A percentile compares a stretch with the other conserved stretches of the same genome.
Evolutionary conservation across 768 basidiomycete species (phyloP).

Genomic region (Inosperma sp.): DNA sequence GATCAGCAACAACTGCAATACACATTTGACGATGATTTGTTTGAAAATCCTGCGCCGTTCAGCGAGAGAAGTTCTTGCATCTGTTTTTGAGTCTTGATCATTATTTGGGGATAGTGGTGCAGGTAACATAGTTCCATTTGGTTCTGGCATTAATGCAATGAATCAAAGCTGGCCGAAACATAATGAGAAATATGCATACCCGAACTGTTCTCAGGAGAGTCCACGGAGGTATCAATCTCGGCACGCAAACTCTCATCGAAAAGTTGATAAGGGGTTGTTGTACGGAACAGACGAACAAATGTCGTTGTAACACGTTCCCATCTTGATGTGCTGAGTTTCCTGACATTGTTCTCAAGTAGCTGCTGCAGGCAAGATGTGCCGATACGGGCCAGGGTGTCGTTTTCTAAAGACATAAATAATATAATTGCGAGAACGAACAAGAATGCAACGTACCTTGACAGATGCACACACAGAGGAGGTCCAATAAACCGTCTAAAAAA

Average conservation of each 20-base stretch:
- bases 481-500: slow-evolving; percentile 89
- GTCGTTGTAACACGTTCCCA: slow-evolving; percentile 93
- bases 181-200: slow-evolving; percentile 21
- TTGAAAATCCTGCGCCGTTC: slow-evolving; percentile 88
- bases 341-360: slow-evolving; percentile 87
- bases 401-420: slow-evolving; percentile 52
- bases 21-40: slow-evolving; percentile 99
- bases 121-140: slow-evolving; percentile 68
- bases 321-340: slow-evolving; percentile 72
- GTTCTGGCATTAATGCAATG: slow-evolving; percentile 38
- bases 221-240: slow-evolving; percentile 65
- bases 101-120: slow-evolving; percentile 82
- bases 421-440: background rate
- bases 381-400: slow-evolving; percentile 95
- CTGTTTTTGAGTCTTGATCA: slow-evolving; percentile 43
- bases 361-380: slow-evolving; percentile 98
- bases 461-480: slow-evolving; percentile 92
- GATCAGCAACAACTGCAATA: slow-evolving; percentile 90
- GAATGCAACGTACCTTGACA: slow-evolving; percentile 78
- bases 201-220: slow-evolving; percentile 45
- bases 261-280: slow-evolving; percentile 94
- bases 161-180: background rate
- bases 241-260: slow-evolving; percentile 90
- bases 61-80: slow-evolving; percentile 49
- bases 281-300: slow-evolving; percentile 94